These are phyloP conservation scores for Apiotrichum siamense DNA, from an alignment of 1,284 basidiomycete species.

Conservation along the genomic window DNA sequence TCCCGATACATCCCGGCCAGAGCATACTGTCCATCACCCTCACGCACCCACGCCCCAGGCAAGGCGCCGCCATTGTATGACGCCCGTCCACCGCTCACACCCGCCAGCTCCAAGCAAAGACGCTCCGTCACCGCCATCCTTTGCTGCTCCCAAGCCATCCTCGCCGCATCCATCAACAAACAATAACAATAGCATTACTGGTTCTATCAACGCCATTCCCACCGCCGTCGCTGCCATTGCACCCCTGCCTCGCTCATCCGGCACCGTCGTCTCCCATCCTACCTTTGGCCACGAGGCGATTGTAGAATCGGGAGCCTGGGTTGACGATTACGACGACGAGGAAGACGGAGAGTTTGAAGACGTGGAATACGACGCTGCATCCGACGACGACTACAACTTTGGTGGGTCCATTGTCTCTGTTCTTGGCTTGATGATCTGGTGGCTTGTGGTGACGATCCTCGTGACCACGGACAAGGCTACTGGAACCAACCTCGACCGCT, in stretches of 20 bases:
- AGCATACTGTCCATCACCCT: too few species aligned
- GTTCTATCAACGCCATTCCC: neutral
- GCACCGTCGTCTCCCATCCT: constrained; percentile 8
- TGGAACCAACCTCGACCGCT: too few species aligned
- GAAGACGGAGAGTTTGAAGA: constrained; percentile 23
- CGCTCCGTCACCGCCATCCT: neutral
- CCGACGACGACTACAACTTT: constrained; percentile 24
- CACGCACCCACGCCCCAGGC: too few species aligned
- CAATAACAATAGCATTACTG: neutral
- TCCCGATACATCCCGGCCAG: too few species aligned
- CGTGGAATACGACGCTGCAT: constrained; percentile 14
- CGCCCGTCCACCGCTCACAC: too few species aligned
- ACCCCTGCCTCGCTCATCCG: constrained; percentile 7
- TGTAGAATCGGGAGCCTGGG: constrained; percentile 15
- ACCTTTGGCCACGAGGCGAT: constrained; percentile 20
- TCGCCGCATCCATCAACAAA: neutral
- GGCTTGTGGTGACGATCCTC: neutral
- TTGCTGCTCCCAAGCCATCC: too few species aligned
- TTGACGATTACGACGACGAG: constrained; percentile 24
- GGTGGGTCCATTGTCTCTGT: constrained; percentile 6
- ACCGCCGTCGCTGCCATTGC: neutral
- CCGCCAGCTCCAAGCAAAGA: too few species aligned
- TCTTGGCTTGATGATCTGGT: neutral
- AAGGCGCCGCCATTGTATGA: too few species aligned
- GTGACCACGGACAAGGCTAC: neutral